phyloP scores from a whole-genome alignment of 495 filamentous ascomycete species.

The Daldinia bambusicola region DNA sequence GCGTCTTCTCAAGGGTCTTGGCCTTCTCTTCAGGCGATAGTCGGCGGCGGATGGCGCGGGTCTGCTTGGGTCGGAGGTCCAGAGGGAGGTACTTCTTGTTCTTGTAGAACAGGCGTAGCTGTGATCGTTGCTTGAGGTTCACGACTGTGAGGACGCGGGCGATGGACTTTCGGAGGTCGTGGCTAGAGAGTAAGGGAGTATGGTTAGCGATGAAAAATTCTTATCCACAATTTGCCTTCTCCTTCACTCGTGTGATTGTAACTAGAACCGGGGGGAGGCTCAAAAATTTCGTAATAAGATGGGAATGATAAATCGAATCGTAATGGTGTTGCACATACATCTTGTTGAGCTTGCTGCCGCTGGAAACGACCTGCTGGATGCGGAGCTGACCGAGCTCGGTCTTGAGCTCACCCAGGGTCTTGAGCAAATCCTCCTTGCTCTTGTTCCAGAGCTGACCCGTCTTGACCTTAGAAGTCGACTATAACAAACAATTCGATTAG shows the following conservation, averaged over 20 bases:
- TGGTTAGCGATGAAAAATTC: constrained; percentile 9
- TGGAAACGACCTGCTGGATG: constrained; percentile 96
- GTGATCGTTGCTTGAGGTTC: constrained; percentile 97
- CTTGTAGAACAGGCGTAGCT: constrained; percentile 99
- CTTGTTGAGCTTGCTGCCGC: constrained; percentile 92
- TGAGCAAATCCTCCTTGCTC: constrained; percentile 95
- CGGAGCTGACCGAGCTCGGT: constrained; percentile 90
- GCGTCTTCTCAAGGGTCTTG: constrained; percentile 84
- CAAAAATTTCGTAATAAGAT: constrained; percentile 16
- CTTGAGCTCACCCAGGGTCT: constrained; percentile 94
- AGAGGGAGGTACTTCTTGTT: constrained; percentile 98
- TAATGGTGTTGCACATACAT: constrained; percentile 73
- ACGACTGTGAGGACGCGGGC: constrained; percentile 98
- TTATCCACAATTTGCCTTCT: constrained; percentile 2
- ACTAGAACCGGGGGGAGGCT: not conserved
- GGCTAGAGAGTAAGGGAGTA: constrained; percentile 61
- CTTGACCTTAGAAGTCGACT: constrained; percentile 95
- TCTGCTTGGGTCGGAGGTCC: constrained; percentile 96
- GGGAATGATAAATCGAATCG: not conserved
- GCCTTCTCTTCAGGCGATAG: constrained; percentile 89
- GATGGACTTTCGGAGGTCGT: constrained; percentile 99
- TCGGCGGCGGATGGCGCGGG: constrained; percentile 91
- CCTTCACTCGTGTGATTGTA: constrained; percentile 22
- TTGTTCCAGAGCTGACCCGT: constrained; percentile 95
- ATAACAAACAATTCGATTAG: constrained; percentile 22